Base-by-base conservation (phyloP, 73 alveolate genomes). In the Paramecium octaurelia region DNA sequence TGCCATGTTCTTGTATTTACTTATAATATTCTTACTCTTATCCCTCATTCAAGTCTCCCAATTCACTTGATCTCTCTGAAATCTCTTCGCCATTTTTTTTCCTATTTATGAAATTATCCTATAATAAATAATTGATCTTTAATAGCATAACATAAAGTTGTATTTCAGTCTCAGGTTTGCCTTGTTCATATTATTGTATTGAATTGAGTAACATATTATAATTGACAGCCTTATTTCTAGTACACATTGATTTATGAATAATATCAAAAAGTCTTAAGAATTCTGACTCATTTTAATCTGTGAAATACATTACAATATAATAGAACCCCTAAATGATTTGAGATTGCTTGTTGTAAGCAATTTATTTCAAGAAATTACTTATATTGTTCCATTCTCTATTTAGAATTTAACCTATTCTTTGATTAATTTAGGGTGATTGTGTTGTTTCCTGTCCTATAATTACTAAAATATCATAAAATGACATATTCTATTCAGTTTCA, bases 1-100 rank as follows among this genome's bases (percentile, higher is more conserved):
- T 73, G 0, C 57, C 73, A 43, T 80, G 64, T 35, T 80, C 91
- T 44, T 31, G 46, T 21, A 80, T 23, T n/a, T 80, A 48, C 46
- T 64, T 31, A 64, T 27, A 64, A 64, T 23, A 48, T 80, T 80
- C 76, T 5, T 80, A 20, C 14, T 80, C 91, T 42, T 80, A 42
- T 14, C 44, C 70, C 29, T 48, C 91, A 80, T 80, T 48, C 34
- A 44, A 35, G 46, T 64, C 84, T 34, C 91, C 91, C 4, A 42
- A 4, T 44, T 80, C 91, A 80, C 91, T 80, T 43, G 91, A 80
- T 80, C 46, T 20, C 3, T 80, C 91, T 80, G 91, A 80, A 20
- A 23, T 42, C 24, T 80, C 91, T 46, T 80, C 91, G 0, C 59
- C 46, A 35, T 38, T 29, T 18, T 75, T 75, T 23, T 75, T 38